phyloP scores from a whole-genome alignment of 192 early-diverging fungal species.

The Backusella liffmaniae region DNA sequence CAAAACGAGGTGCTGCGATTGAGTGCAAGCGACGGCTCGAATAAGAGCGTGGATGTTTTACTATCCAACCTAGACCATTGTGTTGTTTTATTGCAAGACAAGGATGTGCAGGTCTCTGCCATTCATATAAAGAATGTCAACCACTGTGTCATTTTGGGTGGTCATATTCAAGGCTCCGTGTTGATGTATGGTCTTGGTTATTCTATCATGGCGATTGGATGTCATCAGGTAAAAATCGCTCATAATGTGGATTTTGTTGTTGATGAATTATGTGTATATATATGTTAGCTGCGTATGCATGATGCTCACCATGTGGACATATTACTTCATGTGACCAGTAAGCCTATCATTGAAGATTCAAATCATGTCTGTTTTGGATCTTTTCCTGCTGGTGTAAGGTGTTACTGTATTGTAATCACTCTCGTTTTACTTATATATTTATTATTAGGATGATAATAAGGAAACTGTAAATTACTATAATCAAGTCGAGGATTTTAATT shows the following conservation, averaged over 20 bases:
- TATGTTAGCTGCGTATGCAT: slow-evolving; percentile 78
- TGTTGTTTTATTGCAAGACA: slow-evolving; percentile 61
- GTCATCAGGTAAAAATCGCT: slow-evolving; percentile 64
- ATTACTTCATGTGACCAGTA: slow-evolving; percentile 68
- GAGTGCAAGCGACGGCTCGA: neutral
- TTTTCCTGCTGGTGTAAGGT: slow-evolving; percentile 36
- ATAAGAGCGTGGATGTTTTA: slow-evolving; percentile 51
- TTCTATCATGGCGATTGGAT: slow-evolving; percentile 64
- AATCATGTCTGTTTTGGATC: slow-evolving; percentile 64
- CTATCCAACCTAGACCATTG: slow-evolving; percentile 57
- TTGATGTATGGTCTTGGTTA: slow-evolving; percentile 64
- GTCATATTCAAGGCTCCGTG: slow-evolving; percentile 68
- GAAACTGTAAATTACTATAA: slow-evolving; percentile 43
- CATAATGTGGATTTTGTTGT: slow-evolving; percentile 3
- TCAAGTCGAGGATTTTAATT: slow-evolving; percentile 89
- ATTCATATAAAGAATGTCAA: slow-evolving; percentile 75
- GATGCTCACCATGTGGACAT: slow-evolving; percentile 60
- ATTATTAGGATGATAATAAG: neutral
- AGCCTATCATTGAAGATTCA: slow-evolving; percentile 88
- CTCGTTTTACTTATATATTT: neutral
- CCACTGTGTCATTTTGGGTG: slow-evolving; percentile 64
- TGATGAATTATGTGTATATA: too few species aligned
- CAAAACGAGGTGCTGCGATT: neutral
- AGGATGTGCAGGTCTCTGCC: slow-evolving; percentile 54
- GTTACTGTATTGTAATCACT: neutral